Evolutionary conservation across 176 grass and related monocot genomes (phyloP).

Genomic region (Cenchrus fungigraminus): DNA sequence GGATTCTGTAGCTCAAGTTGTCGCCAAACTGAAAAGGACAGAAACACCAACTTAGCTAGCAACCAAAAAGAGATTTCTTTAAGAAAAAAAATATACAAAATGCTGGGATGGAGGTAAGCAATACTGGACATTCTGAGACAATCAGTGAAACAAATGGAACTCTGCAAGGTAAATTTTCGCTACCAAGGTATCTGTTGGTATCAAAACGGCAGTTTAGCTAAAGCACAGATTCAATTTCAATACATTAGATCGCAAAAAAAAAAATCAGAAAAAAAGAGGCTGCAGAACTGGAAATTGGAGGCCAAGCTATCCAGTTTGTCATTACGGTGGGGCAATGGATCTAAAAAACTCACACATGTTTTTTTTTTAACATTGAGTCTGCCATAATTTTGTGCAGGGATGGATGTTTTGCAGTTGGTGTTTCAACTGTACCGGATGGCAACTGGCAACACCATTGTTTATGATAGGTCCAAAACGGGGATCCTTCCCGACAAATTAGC

Average conservation of each 20-base stretch:
- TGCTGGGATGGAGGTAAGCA: not conserved
- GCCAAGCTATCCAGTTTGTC: not conserved
- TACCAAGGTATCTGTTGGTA: not conserved
- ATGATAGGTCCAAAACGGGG: not conserved
- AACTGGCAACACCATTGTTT: not conserved
- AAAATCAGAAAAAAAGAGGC: not conserved
- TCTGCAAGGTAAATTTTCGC: not conserved
- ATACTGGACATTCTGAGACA: not conserved
- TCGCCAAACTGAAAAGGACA: slow-evolving; percentile 80
- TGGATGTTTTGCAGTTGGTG: not conserved
- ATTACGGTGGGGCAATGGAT: not conserved
- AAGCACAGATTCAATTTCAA: slow-evolving; percentile 16
- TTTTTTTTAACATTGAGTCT: not conserved
- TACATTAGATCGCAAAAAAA: not conserved
- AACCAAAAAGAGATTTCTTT: not conserved
- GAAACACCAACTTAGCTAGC: not conserved
- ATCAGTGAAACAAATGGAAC: slow-evolving; percentile 6
- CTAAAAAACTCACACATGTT: slow-evolving; percentile 7
- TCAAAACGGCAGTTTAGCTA: not conserved
- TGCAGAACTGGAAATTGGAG: slow-evolving; percentile 8
- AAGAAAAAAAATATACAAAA: not conserved
- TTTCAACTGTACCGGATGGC: not conserved
- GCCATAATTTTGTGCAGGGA: not conserved
- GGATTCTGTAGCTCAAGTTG: slow-evolving; percentile 88
- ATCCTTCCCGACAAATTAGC: not conserved